phyloP scores from a whole-genome alignment of 2,329 filamentous ascomycete species.

The Alternaria infectoria region DNA sequence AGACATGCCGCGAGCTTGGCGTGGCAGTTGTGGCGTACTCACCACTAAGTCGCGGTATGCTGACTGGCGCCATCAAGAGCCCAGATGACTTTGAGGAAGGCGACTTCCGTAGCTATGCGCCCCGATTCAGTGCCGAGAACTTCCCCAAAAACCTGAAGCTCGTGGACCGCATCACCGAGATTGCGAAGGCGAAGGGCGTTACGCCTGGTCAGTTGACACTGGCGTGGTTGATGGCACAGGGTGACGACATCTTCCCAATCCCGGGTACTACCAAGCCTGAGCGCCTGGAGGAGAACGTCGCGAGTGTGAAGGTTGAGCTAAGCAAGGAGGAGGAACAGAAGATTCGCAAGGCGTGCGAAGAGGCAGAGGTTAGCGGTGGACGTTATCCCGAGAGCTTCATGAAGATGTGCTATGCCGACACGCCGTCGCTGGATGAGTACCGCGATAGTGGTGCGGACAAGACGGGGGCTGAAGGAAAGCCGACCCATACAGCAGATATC shows the following conservation, averaged over 20 bases:
- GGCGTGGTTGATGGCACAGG: conserved; percentile 49
- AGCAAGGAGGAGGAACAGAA: conserved; percentile 37
- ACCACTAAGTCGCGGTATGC: conserved; percentile 46
- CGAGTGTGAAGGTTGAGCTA: conserved; percentile 32
- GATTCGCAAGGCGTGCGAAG: conserved; percentile 33
- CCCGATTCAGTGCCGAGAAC: conserved; percentile 53
- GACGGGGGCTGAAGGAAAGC: neutral
- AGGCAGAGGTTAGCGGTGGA: conserved; percentile 52
- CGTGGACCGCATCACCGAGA: conserved; percentile 34
- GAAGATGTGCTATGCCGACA: conserved; percentile 48
- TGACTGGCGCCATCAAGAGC: conserved; percentile 33
- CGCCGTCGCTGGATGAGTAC: conserved; percentile 33
- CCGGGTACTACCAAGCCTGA: conserved; percentile 52
- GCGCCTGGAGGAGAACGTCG: conserved; percentile 42
- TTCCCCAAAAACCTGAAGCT: conserved; percentile 47
- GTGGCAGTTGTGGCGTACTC: conserved; percentile 49
- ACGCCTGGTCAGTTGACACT: conserved; percentile 64
- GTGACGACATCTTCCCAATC: conserved; percentile 63
- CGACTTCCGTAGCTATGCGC: conserved; percentile 37
- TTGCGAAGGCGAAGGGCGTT: conserved; percentile 56
- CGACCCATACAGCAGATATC: conserved; percentile 6
- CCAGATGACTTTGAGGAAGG: conserved; percentile 55
- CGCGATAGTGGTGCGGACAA: neutral
- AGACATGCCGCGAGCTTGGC: conserved; percentile 54
- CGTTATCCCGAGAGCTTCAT: conserved; percentile 50